Base-by-base conservation (phyloP, 2,329 filamentous ascomycete species). In the Cladophialophora yegresii region DNA sequence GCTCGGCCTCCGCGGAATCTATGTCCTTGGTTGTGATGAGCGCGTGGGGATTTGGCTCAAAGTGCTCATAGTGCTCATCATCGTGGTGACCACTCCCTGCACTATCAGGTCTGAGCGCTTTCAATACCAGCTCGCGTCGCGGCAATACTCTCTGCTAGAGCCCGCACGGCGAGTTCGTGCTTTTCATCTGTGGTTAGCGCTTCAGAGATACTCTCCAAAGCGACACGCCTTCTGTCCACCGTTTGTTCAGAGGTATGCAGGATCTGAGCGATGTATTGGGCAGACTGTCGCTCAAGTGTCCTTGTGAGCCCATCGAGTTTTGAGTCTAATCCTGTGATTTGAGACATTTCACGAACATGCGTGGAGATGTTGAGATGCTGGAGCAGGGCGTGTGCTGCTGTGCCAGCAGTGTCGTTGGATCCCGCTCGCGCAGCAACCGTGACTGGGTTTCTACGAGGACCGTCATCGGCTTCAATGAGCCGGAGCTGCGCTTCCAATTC, bases 311-410 rank as follows among this genome's bases (percentile, higher is more conserved):
- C 47, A 8, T 53, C 20, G 10, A 64, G 40, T 6, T 61, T 53
- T 4, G 20, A 9, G n/a, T 30, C 36, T 10, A 49, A 10, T 10
- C 32, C 47, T 13, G 57, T 10, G 13, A 43, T 30, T 22, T 51
- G 28, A 59, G 57, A 36, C 23, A 16, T 20, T 28, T 58, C 32
- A 26, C 23, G n/a, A n/a, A 16, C 40, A 12, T 30, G 16, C 20
- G 16, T 43, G 8, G 54, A 57, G 43, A 67, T 20, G 9, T 54
- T 54, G 40, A 67, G 51, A 45, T 67, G 62, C 26, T 64, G 62
- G 28, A 62, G 12, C 4, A 67, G 33, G 20, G 54, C 51, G 7
- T 36, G 10, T 28, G 58, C 40, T 30, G 63, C 66, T 8, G 66
- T 51, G 12, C 51, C 10, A n/a, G 2, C 10, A n/a, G 2, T 30